phyloP scores from a whole-genome alignment of 768 basidiomycete species.

The Suillus subalutaceus region DNA sequence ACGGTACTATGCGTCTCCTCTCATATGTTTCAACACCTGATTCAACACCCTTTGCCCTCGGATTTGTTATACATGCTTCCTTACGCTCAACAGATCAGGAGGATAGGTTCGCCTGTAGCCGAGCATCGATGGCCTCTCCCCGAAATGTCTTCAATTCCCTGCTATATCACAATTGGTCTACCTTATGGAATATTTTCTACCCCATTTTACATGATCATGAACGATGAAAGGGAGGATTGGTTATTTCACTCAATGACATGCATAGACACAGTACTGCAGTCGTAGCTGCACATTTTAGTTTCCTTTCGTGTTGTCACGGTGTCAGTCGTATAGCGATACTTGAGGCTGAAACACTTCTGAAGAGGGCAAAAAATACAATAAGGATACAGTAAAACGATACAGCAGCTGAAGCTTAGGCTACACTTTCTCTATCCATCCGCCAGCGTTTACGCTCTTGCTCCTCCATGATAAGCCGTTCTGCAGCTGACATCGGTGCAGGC shows the following conservation, averaged over 20 bases:
- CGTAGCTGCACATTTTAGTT: neutral
- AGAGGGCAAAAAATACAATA: slow-evolving; percentile 11
- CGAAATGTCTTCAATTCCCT: neutral
- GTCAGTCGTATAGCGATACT: neutral
- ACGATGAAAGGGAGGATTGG: neutral
- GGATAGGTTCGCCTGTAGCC: neutral
- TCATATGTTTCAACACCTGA: neutral
- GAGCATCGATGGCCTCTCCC: neutral
- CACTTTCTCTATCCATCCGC: slow-evolving; percentile 60
- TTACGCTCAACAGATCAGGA: neutral
- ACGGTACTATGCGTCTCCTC: neutral
- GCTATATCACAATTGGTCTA: neutral
- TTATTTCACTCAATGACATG: neutral
- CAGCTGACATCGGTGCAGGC: slow-evolving; percentile 70
- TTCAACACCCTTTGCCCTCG: neutral
- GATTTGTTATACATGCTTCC: neutral
- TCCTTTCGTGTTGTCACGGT: neutral
- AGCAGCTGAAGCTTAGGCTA: slow-evolving; percentile 13
- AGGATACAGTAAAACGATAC: slow-evolving; percentile 12
- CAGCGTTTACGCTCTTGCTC: slow-evolving; percentile 89
- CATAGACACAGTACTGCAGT: neutral
- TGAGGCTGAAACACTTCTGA: neutral
- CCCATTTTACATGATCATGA: neutral
- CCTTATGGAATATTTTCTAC: neutral
- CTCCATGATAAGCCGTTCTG: slow-evolving; percentile 85